Percentiles rank a stretch among this genome's conserved stretches.
Conservation (phyloP, 2,329 filamentous ascomycete species). For the Talaromyces albobiverticillius region DNA sequence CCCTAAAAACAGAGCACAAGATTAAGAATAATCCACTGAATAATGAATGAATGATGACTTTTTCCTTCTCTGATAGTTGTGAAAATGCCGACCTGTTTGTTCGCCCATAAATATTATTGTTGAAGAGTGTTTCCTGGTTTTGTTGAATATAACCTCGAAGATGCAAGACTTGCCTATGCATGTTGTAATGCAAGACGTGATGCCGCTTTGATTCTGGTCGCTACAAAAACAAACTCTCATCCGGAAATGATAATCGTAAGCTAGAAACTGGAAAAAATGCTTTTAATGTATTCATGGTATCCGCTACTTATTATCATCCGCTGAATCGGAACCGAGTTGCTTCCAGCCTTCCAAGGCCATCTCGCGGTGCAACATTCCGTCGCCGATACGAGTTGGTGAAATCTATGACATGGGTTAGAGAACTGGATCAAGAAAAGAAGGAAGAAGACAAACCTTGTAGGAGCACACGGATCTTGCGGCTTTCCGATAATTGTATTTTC, state of each 20-base stretch:
- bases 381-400: slow-evolving; percentile 94
- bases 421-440: not conserved
- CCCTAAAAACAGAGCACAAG: too few species aligned
- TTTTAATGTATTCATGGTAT: slow-evolving; percentile 6
- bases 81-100: too few species aligned
- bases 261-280: not conserved
- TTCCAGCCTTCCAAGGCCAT: slow-evolving; percentile 83
- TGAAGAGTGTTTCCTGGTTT: too few species aligned
- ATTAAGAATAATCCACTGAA: too few species aligned
- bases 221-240: not conserved
- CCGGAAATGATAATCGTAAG: not conserved
- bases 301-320: slow-evolving; percentile 39
- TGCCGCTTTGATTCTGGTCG: not conserved
- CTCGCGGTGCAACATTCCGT: slow-evolving; percentile 90
- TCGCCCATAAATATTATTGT: too few species aligned
- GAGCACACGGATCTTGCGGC: slow-evolving; percentile 76
- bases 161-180: too few species aligned
- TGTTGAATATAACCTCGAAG: too few species aligned
- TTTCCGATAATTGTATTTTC: slow-evolving; percentile 65
- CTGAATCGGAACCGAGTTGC: slow-evolving; percentile 81
- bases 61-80: too few species aligned
- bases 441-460: slow-evolving; percentile 58
- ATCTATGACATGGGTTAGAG: slow-evolving; percentile 48
- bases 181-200: too few species aligned
- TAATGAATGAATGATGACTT: too few species aligned